phyloP scores from a whole-genome alignment of 2,329 filamentous ascomycete genomes.

The Scedosporium apiospermum region DNA sequence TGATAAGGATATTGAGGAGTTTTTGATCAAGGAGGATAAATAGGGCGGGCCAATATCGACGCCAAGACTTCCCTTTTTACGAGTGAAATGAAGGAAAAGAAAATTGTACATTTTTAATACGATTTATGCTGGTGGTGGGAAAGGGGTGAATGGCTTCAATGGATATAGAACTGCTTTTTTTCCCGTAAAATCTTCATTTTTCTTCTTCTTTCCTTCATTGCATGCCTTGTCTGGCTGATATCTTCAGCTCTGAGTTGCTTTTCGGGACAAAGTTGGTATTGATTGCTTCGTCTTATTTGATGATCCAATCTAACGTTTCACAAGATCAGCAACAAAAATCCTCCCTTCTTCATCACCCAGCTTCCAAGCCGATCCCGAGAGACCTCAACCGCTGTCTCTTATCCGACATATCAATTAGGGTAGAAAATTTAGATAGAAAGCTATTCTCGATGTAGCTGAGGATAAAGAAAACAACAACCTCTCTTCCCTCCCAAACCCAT shows the following conservation, averaged over 20 bases:
- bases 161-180: too few species aligned
- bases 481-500: neutral
- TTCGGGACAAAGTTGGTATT: too few species aligned
- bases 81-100: neutral
- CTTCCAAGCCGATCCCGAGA: neutral
- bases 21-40: slow-evolving; percentile 31
- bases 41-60: neutral
- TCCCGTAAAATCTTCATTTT: neutral
- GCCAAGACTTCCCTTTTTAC: neutral
- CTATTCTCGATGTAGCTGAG: neutral
- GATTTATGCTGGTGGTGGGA: neutral
- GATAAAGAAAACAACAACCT: neutral
- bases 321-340: neutral
- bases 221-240: too few species aligned
- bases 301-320: too few species aligned
- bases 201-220: neutral
- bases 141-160: neutral
- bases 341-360: neutral
- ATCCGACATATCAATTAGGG: neutral
- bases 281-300: too few species aligned
- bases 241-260: too few species aligned
- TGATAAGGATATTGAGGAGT: slow-evolving; percentile 68
- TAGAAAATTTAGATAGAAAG: neutral
- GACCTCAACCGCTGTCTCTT: neutral
- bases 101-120: neutral